Evolutionary conservation across 225 moss, liverwort and hornwort genomes (phyloP).

Genomic region (Lunularia cruciata): DNA sequence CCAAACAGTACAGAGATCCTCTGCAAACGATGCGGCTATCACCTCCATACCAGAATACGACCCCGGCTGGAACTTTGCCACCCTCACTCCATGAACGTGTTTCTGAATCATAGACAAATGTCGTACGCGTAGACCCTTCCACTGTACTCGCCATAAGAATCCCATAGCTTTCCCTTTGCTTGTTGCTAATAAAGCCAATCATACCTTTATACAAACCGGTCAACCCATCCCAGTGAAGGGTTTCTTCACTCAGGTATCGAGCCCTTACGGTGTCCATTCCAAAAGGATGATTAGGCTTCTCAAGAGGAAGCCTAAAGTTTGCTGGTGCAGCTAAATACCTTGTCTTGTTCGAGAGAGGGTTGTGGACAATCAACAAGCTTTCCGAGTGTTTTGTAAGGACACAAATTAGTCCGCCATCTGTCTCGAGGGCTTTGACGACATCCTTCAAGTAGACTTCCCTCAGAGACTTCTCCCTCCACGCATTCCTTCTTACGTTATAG

Average conservation of each 20-base stretch:
- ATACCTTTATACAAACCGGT: constrained; percentile 9
- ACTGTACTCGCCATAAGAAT: constrained; percentile 10
- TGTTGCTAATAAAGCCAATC: constrained; percentile 9
- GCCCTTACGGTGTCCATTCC: background rate
- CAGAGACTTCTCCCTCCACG: constrained; percentile 15
- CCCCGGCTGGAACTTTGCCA: background rate
- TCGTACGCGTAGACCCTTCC: background rate
- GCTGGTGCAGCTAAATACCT: constrained; percentile 8
- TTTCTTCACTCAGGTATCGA: background rate
- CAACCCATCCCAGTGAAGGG: constrained; percentile 11
- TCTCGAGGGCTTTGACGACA: constrained; percentile 11
- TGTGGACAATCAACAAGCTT: constrained; percentile 10
- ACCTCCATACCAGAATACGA: constrained; percentile 19
- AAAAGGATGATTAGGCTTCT: background rate
- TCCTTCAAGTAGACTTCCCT: constrained; percentile 14
- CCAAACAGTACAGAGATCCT: constrained; percentile 14
- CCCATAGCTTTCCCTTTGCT: background rate
- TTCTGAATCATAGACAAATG: constrained; percentile 7
- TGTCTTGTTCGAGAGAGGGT: background rate
- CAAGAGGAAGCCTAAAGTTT: background rate
- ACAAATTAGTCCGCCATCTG: constrained; percentile 9
- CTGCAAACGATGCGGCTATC: constrained; percentile 25
- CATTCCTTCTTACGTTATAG: constrained; percentile 5
- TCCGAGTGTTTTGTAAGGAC: constrained; percentile 11
- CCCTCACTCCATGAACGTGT: background rate